Percentiles rank a stretch among this genome's conserved stretches.
These are phyloP conservation scores for Corchorus olitorius DNA, from an alignment of 345 rosid genomes.

Conservation along the genomic window DNA sequence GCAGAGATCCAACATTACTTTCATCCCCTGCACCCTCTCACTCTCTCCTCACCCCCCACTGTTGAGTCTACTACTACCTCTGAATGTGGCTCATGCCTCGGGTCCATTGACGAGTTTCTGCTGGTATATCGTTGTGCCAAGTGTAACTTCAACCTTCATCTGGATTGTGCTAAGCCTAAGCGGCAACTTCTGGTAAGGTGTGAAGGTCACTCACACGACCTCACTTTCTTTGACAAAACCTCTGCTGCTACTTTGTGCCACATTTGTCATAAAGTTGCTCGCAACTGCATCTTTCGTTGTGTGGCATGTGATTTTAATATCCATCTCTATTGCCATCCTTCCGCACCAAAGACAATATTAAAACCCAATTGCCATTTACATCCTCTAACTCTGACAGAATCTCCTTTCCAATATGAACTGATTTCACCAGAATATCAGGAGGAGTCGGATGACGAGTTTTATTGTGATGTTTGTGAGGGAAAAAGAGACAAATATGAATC, in stretches of 20 bases:
- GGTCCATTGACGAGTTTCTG: background rate
- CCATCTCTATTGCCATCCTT: too few relatives aligned
- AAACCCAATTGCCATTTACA: too few relatives aligned
- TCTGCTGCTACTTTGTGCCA: too few relatives aligned
- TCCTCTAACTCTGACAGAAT: constrained; percentile 1
- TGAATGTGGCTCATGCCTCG: background rate
- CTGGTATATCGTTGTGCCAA: background rate
- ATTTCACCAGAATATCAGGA: background rate
- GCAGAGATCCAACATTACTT: too few relatives aligned
- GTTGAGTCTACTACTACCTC: too few relatives aligned
- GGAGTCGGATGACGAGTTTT: constrained; percentile 3
- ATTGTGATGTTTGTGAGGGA: background rate
- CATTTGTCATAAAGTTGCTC: too few relatives aligned
- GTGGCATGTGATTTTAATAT: too few relatives aligned
- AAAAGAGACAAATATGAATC: background rate
- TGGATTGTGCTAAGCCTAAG: background rate
- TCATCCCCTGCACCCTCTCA: background rate
- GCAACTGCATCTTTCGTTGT: too few relatives aligned
- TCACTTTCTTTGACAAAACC: background rate
- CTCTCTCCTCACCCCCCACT: background rate
- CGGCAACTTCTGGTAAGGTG: background rate
- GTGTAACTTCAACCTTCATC: background rate
- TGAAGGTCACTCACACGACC: constrained; percentile 5
- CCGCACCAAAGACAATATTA: too few relatives aligned
- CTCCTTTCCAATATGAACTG: background rate